Conservation (phyloP, 768 basidiomycete species). For the Hygrophoropsis aurantiaca region DNA sequence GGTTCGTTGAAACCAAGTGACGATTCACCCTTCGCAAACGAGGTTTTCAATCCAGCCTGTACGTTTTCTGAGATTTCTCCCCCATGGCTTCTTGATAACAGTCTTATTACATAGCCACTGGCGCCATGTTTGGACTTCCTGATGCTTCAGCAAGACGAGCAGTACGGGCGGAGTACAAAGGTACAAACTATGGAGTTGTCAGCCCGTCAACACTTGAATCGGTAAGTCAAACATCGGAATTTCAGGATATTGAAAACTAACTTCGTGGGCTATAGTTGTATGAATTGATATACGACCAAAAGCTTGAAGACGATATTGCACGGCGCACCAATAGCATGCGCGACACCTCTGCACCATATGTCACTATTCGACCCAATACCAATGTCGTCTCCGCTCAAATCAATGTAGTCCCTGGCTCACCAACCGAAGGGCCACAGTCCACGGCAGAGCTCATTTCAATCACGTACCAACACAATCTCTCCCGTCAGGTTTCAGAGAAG, state of each 20-base stretch:
- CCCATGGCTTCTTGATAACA: background rate
- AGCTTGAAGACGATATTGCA: constrained; percentile 43
- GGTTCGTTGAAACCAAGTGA: constrained; percentile 52
- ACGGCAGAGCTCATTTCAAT: constrained; percentile 19
- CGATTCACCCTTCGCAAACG: constrained; percentile 53
- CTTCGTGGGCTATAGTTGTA: constrained; percentile 36
- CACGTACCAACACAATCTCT: constrained; percentile 35
- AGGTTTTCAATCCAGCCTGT: constrained; percentile 53
- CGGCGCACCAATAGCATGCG: constrained; percentile 24
- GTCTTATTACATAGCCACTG: constrained; percentile 44
- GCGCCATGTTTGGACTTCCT: constrained; percentile 38
- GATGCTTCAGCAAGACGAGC: constrained; percentile 34
- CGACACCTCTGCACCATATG: constrained; percentile 21
- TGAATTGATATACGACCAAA: constrained; percentile 51
- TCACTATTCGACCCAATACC: constrained; percentile 39
- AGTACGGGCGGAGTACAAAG: constrained; percentile 43
- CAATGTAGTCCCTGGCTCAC: constrained; percentile 1
- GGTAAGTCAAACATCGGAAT: constrained; percentile 23
- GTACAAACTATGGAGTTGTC: constrained; percentile 55
- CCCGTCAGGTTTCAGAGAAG: constrained; percentile 26
- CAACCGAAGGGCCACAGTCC: background rate
- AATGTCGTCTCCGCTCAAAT: constrained; percentile 32
- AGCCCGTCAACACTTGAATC: constrained; percentile 46
- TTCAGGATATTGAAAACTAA: background rate
- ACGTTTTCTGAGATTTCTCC: constrained; percentile 12